Percentiles rank a stretch among this genome's conserved stretches.
phyloP scores from a whole-genome alignment of 306 rosid genomes.

The Castanea sativa region DNA sequence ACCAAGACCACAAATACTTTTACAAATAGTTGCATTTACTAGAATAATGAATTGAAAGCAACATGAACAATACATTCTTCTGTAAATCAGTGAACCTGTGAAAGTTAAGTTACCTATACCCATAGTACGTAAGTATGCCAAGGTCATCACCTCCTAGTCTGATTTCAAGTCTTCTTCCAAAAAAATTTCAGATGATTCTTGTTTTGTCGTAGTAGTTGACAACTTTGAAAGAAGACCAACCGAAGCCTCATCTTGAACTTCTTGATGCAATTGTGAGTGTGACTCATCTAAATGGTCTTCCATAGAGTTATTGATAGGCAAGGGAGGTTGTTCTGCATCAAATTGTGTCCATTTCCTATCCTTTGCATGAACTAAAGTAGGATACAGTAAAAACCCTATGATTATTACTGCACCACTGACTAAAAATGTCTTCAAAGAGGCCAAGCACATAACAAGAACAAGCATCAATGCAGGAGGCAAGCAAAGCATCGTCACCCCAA shows the following conservation, averaged over 20 bases:
- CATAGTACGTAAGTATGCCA: not conserved
- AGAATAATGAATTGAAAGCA: not conserved
- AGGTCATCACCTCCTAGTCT: conserved; percentile 9
- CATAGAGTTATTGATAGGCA: conserved; percentile 24
- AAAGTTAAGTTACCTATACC: not conserved
- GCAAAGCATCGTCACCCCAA: conserved; percentile 69
- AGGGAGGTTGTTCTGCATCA: conserved; percentile 35
- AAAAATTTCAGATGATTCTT: conserved; percentile 32
- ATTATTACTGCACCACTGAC: conserved; percentile 54
- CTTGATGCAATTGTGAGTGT: conserved; percentile 25
- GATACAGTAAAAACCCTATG: conserved; percentile 62
- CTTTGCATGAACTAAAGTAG: conserved; percentile 57
- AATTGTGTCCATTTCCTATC: conserved; percentile 44
- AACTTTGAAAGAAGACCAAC: conserved; percentile 45
- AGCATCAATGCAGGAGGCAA: conserved; percentile 72
- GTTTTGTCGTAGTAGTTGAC: conserved; percentile 24
- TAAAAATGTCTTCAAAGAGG: conserved; percentile 64
- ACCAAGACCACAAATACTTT: no score
- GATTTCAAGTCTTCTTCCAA: conserved; percentile 33
- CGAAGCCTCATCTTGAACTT: conserved; percentile 38
- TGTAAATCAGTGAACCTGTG: not conserved
- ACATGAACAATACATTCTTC: not conserved
- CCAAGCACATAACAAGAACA: conserved; percentile 82
- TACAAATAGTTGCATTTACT: no score
- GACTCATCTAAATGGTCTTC: conserved; percentile 31